Conservation (phyloP, 306 rosid genomes). For the Trichosanthes truncata region DNA sequence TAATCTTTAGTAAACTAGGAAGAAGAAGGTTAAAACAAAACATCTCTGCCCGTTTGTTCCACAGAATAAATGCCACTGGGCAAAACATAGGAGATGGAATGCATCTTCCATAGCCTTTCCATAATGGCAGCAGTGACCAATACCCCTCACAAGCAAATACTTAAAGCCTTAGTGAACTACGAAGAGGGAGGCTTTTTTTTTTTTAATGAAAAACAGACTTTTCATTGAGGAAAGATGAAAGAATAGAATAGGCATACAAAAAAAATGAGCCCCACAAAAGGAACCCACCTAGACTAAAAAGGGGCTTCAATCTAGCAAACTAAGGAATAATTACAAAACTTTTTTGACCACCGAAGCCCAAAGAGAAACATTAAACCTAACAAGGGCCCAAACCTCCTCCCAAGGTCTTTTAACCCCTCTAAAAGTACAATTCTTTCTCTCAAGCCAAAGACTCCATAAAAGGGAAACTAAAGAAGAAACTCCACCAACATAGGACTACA, state of each 20-base stretch:
- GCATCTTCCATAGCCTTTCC: not conserved
- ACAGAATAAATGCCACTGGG: not conserved
- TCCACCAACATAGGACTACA: not conserved
- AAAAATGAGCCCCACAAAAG: not conserved
- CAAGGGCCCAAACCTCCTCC: not conserved
- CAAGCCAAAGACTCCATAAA: not conserved
- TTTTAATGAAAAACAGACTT: not conserved
- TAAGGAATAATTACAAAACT: not conserved
- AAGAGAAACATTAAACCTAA: not conserved
- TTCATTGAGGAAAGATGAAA: not conserved
- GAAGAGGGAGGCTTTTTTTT: too few relatives aligned
- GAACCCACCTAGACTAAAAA: not conserved
- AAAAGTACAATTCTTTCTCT: not conserved
- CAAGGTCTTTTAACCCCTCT: not conserved
- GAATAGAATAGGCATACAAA: not conserved
- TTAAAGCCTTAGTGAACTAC: too few relatives aligned
- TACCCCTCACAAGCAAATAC: too few relatives aligned
- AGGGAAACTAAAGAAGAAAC: not conserved
- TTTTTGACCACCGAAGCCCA: too few relatives aligned
- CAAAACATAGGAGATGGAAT: not conserved
- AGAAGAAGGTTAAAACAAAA: not conserved
- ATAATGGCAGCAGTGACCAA: not conserved
- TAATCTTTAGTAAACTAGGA: not conserved
- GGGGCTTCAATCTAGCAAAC: too few relatives aligned
- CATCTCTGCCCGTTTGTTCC: not conserved